Percentiles rank a stretch among this genome's conserved stretches.
phyloP scores from a whole-genome alignment of 2,329 filamentous ascomycete species.

The Cercospora nicotianae region DNA sequence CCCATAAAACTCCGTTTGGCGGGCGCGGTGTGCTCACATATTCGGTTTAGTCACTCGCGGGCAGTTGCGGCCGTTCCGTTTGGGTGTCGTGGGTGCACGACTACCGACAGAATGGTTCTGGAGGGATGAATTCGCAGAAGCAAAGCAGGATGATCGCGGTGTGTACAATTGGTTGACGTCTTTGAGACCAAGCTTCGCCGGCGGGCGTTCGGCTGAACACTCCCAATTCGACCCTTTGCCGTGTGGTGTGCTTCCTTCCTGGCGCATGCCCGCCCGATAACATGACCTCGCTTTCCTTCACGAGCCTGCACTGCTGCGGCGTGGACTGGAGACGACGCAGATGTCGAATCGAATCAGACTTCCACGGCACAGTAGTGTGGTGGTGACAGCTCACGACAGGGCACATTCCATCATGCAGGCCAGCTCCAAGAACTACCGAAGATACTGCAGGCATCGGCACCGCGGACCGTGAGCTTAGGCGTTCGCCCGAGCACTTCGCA shows the following conservation, averaged over 20 bases:
- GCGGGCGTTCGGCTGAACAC: neutral
- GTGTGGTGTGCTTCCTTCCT: neutral
- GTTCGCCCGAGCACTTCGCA: neutral
- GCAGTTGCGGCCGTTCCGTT: neutral
- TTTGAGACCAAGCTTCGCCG: neutral
- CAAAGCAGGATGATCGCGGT: neutral
- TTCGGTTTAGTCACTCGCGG: neutral
- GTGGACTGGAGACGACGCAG: neutral
- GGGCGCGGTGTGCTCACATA: neutral
- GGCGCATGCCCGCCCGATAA: neutral
- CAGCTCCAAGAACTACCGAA: neutral
- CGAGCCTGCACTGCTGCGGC: neutral
- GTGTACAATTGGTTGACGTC: slow-evolving; percentile 6
- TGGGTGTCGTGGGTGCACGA: neutral
- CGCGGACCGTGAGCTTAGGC: slow-evolving; percentile 4
- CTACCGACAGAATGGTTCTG: slow-evolving; percentile 7
- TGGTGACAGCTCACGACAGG: neutral
- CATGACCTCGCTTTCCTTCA: neutral
- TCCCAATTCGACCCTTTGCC: neutral
- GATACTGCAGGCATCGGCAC: neutral
- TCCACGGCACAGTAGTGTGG: neutral
- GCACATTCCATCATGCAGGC: neutral
- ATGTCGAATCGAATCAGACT: neutral
- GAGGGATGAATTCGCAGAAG: neutral
- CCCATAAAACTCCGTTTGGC: neutral